Evolutionary conservation across 192 early-diverging fungal species (phyloP).

Genomic region (Podila horticola): DNA sequence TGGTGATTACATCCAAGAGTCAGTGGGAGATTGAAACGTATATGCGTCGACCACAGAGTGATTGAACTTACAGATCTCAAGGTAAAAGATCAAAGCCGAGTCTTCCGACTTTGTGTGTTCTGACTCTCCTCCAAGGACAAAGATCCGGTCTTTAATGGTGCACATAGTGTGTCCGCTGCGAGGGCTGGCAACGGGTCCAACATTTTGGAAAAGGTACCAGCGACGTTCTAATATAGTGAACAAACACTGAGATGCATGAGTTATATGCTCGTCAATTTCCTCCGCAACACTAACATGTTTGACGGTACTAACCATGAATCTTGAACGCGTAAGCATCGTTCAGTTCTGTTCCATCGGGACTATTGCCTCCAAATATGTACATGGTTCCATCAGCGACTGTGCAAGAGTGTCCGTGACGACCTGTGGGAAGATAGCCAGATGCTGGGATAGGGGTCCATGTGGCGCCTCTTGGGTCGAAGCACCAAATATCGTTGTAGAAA

Average conservation of each 20-base stretch:
- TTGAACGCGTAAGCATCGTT: slow-evolving; percentile 63
- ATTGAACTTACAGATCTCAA: slow-evolving; percentile 20
- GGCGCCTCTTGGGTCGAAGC: slow-evolving; percentile 55
- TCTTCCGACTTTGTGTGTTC: slow-evolving; percentile 46
- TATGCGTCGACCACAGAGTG: neutral
- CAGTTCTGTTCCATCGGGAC: slow-evolving; percentile 52
- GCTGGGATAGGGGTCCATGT: slow-evolving; percentile 58
- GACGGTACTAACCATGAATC: slow-evolving; percentile 51
- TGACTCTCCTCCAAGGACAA: slow-evolving; percentile 64
- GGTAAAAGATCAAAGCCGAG: slow-evolving; percentile 51
- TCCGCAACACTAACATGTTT: neutral
- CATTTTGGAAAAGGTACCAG: slow-evolving; percentile 70
- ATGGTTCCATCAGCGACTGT: slow-evolving; percentile 58
- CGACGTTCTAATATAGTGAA: slow-evolving; percentile 40
- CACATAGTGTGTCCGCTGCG: slow-evolving; percentile 60
- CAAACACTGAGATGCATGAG: neutral
- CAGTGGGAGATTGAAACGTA: neutral
- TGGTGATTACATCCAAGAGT: neutral
- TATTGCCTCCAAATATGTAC: slow-evolving; percentile 66
- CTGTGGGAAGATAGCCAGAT: slow-evolving; percentile 60
- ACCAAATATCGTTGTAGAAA: slow-evolving; percentile 69
- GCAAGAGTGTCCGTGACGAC: slow-evolving; percentile 52
- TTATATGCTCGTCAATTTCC: neutral
- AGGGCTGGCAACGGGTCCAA: slow-evolving; percentile 61
- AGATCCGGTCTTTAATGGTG: slow-evolving; percentile 53